Conservation (phyloP, 805 yeast genomes). For the Wickerhamiella galacta region DNA sequence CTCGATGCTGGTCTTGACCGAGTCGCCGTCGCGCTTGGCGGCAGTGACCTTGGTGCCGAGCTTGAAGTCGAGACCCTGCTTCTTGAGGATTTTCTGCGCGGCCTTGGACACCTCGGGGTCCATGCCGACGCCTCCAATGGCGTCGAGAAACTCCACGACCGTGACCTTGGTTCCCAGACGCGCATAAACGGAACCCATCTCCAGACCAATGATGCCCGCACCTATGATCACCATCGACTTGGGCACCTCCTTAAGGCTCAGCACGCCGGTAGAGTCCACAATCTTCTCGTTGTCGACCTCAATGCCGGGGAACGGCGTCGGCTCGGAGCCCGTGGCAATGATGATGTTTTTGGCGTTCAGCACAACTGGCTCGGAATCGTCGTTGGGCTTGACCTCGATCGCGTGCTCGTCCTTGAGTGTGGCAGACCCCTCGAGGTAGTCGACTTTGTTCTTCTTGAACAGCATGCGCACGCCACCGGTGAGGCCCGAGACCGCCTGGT, state of each 20-base stretch:
- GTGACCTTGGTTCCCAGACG: conserved; percentile 94
- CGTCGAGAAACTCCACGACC: conserved; percentile 72
- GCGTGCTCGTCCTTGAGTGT: conserved; percentile 68
- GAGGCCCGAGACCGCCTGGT: conserved; percentile 70
- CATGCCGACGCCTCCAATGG: conserved; percentile 99
- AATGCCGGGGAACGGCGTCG: conserved; percentile 97
- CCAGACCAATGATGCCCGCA: conserved; percentile 98
- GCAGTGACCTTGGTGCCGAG: conserved; percentile 77
- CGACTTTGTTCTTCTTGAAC: conserved; percentile 89
- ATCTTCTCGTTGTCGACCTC: conserved; percentile 92
- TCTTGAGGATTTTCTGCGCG: conserved; percentile 74
- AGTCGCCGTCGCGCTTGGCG: conserved; percentile 79
- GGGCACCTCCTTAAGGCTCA: conserved; percentile 76
- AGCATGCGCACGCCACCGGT: conserved; percentile 90
- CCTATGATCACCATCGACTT: conserved; percentile 86
- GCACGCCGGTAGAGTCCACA: conserved; percentile 87
- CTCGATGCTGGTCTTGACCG: conserved; percentile 76
- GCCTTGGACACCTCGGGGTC: conserved; percentile 87
- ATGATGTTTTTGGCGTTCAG: conserved; percentile 76
- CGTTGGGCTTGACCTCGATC: conserved; percentile 68
- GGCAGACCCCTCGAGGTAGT: conserved; percentile 87
- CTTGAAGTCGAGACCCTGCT: conserved; percentile 92
- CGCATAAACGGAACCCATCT: conserved; percentile 97
- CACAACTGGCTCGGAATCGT: conserved; percentile 58
- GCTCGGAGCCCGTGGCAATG: conserved; percentile 97